These are phyloP conservation scores for Erythrobasidium hasegawianum DNA, from an alignment of 1,284 basidiomycete genomes.

Conservation along the genomic window DNA sequence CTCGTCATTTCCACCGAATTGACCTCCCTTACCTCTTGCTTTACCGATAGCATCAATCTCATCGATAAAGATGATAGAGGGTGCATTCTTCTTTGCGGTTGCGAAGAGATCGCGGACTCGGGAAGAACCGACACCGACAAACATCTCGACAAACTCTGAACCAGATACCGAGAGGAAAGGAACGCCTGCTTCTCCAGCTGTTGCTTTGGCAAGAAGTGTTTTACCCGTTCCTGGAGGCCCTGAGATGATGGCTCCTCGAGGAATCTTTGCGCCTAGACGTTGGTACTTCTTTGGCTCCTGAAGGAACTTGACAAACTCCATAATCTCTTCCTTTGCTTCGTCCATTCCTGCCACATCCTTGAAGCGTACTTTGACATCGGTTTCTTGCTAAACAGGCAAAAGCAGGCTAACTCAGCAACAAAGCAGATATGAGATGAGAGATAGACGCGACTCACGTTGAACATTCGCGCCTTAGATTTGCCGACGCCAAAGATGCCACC, in stretches of 20 bases:
- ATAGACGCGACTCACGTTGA: constrained; percentile 57
- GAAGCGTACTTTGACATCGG: constrained; percentile 88
- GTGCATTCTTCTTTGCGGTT: constrained; percentile 94
- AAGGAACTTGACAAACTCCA: constrained; percentile 99
- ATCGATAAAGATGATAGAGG: constrained; percentile 99
- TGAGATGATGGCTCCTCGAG: constrained; percentile 93
- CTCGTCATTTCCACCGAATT: constrained; percentile 86
- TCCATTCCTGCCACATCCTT: constrained; percentile 98
- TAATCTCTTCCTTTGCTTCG: constrained; percentile 99
- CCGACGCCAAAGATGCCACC: constrained; percentile 97
- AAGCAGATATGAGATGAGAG: not conserved
- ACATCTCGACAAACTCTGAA: constrained; percentile 99
- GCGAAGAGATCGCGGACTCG: constrained; percentile 96
- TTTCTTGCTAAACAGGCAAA: constrained; percentile 63
- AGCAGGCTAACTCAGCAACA: not conserved
- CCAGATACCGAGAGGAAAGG: constrained; percentile 98
- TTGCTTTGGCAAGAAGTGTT: constrained; percentile 95
- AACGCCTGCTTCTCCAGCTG: constrained; percentile 93
- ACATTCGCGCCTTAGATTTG: constrained; percentile 90
- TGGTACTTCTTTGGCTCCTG: constrained; percentile 94
- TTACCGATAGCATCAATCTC: constrained; percentile 99
- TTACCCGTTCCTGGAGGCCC: constrained; percentile 99
- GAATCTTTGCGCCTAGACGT: constrained; percentile 96
- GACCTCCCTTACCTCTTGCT: constrained; percentile 80
- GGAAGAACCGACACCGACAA: constrained; percentile 96